Evolutionary conservation across 345 rosid genomes (phyloP).

Genomic region (Salix dunnii): DNA sequence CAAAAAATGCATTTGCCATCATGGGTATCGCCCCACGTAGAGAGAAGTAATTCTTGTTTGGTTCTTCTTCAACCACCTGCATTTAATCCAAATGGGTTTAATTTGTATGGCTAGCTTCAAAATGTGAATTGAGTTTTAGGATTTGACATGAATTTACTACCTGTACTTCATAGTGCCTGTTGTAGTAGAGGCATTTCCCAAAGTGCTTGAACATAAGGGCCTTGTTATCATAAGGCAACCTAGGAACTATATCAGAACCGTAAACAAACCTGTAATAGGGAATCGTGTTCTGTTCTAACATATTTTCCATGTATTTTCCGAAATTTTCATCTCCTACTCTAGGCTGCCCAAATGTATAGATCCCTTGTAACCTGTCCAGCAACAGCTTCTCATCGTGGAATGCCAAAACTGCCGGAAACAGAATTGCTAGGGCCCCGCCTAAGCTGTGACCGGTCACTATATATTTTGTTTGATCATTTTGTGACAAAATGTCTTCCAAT

Average conservation of each 20-base stretch:
- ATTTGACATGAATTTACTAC: neutral
- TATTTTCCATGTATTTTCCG: constrained; percentile 50
- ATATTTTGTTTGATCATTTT: constrained; percentile 34
- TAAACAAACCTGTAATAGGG: constrained; percentile 62
- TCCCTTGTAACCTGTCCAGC: constrained; percentile 52
- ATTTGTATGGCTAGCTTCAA: no score
- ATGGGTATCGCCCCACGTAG: neutral
- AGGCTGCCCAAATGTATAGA: constrained; percentile 77
- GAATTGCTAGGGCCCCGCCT: constrained; percentile 74
- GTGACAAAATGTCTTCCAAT: constrained; percentile 29
- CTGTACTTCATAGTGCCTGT: neutral
- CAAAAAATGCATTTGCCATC: neutral
- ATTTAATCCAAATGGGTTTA: no score
- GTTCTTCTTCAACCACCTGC: neutral
- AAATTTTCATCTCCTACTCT: constrained; percentile 68
- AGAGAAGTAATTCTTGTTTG: neutral
- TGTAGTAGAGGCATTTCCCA: neutral
- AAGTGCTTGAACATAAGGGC: neutral
- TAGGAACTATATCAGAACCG: constrained; percentile 58
- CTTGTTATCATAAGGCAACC: constrained; percentile 50
- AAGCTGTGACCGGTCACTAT: constrained; percentile 69
- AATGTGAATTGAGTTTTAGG: no score
- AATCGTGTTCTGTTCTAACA: constrained; percentile 31
- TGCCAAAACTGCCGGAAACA: constrained; percentile 51
- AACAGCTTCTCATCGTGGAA: constrained; percentile 49